Base-by-base conservation (phyloP, 2,329 filamentous ascomycete species). In the Diatrype stigma region DNA sequence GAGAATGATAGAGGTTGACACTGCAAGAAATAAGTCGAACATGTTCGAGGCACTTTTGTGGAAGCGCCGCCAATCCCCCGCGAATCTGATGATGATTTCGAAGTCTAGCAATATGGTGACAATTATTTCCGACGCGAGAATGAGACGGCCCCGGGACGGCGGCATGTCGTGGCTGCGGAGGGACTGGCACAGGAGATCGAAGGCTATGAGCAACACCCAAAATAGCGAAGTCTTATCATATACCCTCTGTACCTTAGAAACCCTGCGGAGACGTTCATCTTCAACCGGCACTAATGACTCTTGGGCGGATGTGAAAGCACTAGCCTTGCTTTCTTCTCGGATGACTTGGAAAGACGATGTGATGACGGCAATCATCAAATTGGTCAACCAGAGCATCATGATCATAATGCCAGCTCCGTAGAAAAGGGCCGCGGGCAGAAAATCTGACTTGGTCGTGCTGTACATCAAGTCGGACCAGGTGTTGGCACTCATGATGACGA, bases 281-380 rank as follows among this genome's bases (percentile, higher is more conserved):
- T 60, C 66, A 52, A 53, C 61, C 47, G 67, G 63, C 14, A 68
- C 51, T 2, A 70, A 60, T 4, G 68, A 70, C 55, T 80, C 80
- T 37, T 89, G 80, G 51, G 90, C 82, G 12, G 84, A 84, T 4
- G 91, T 92, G 68, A 99, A 99, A 3, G 95, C 94, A 72, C 92
- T 96, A 30, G 87, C 85, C 69, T 88, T 92, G 71, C 90, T 96
- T 67, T 99, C 94, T 73, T 99, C 95, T 56, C 94, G 84, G 61
- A 99, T 99, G 58, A 99, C 89, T 67, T 99, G 94, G 64, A 99
- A 99, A 1, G 93, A 96, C 5, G 94, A 96, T 0, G 94, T 99
- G 66, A 99, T 99, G 62, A 99, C 94, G 3, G 94, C 94, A 64
- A 99, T 96, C 45, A 88, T 70, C 71, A 99, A 81, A 68, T 96